These are phyloP conservation scores for Pseudocercospora musae DNA, from an alignment of 2,329 filamentous ascomycete species.

Conservation along the genomic window DNA sequence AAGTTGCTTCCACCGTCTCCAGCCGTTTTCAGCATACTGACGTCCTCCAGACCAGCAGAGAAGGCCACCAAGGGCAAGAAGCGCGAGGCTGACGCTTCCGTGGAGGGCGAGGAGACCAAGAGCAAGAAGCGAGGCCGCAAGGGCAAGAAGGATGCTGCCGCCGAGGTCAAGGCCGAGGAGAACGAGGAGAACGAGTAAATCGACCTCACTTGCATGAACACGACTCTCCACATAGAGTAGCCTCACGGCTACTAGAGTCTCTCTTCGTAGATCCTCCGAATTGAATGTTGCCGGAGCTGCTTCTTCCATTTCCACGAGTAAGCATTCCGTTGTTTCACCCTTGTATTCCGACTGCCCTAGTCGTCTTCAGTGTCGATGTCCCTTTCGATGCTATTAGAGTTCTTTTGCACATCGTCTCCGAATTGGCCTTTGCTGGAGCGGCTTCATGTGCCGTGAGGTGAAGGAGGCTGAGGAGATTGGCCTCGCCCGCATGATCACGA, in stretches of 20 bases:
- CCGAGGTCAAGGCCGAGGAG: conserved; percentile 43
- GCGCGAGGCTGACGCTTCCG: conserved; percentile 24
- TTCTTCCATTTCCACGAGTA: background rate
- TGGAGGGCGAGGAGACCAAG: background rate
- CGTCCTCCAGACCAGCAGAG: background rate
- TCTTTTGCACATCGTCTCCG: too few relatives aligned
- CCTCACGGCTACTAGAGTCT: background rate
- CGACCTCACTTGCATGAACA: background rate
- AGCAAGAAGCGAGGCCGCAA: conserved; percentile 27
- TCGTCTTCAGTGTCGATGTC: too few relatives aligned
- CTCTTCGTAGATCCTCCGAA: background rate
- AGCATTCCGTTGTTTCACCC: too few relatives aligned
- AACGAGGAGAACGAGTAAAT: conserved; percentile 41
- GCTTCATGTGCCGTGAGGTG: too few relatives aligned
- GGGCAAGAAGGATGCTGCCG: conserved; percentile 37
- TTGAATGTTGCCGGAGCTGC: background rate
- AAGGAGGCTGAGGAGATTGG: too few relatives aligned
- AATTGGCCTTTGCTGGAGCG: too few relatives aligned
- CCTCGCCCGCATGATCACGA: background rate
- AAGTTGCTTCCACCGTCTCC: background rate
- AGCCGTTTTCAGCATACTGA: background rate
- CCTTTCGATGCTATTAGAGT: too few relatives aligned
- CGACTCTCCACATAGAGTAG: background rate
- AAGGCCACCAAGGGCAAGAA: conserved; percentile 25
- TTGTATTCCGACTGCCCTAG: too few relatives aligned